Evolutionary conservation across 1,284 basidiomycete genomes (phyloP), one percentile per base, ranked within the genome.

Genomic region (Pseudozyma thailandica): DNA sequence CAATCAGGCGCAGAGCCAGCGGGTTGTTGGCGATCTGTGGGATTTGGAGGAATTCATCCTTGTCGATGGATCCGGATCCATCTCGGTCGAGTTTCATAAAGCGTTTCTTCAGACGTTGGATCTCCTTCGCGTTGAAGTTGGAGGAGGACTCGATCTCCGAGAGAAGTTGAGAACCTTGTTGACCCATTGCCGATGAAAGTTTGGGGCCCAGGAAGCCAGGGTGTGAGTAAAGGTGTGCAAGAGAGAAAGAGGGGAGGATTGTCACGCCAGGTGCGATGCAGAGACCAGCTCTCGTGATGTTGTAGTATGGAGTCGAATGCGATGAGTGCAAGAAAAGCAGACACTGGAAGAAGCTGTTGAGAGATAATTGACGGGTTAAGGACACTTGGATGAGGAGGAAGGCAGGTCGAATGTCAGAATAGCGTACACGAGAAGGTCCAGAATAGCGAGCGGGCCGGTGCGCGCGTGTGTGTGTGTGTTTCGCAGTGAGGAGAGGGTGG

Each of bases 41-140:
- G 86, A 98, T 96, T 86, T 95, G 94, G 51, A 98, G 86, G 84
- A 99, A 98, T 85, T 99, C 95, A 80, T 98, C 94, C 57, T 93
- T 92, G 87, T 98, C 95, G 84, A 99, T 96, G 21, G 93, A 94
- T 57, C 96, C 95, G 18, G 92, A 95, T 35, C 94, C 93, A 85
- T 98, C 94, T 88, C 92, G 91, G 84, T 98, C 96, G 75, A 98
- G 90, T 86, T 98, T 98, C 93, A 98, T 96, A 84, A 98, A 98
- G 46, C 95, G 89, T 84, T 97, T 98, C 88, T 97, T 97, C 74
- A 98, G 87, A 43, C 95, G 89, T 80, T 97, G 69, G 44, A 74
- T 70, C 38, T 72, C 59, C 43, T 64, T 58, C 20, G 49, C 39
- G 50, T 72, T 72, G 68, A 77, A 95, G 84, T 95, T 95, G 81